Base-by-base conservation (phyloP, 1,284 basidiomycete genomes). In the Rhodotorula sp. region DNA sequence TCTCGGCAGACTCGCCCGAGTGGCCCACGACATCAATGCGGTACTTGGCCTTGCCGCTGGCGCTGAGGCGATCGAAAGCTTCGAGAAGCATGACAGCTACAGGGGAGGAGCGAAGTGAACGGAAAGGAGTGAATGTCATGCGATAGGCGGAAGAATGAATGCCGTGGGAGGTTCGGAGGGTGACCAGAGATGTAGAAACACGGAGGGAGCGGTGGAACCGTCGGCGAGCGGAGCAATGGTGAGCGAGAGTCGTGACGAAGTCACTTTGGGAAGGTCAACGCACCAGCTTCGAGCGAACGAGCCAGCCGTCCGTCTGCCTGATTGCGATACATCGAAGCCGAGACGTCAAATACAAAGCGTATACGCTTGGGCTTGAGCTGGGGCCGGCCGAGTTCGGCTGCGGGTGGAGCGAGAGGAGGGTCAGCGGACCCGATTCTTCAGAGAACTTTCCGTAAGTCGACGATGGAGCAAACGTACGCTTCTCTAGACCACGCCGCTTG, bases 301-400 rank as follows among this genome's bases (percentile, higher is more conserved):
- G 67, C 53, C 1, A 72, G 51, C 0, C 73, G 58, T 2, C 73
- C 73, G 36, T 72, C 71, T n/a, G 47, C 62, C 39, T 72, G 67
- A 27, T 74, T 72, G 7, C 73, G 70, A 52, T 74, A 74, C 67
- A 74, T 62, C n/a, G 65, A 68, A 1, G 71, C 73, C 3, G 59
- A 77, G 2, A 78, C 67, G 70, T 81, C 80, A 24, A 81, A 72
- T 1, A 81, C 76, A 63, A 81, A 77, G 2, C 81, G 73, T 56
- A 81, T 79, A 2, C 81, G 75, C 63, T 81, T 81, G 1, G 81
- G 81, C 69, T 81, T 81, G 44, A 79, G 70, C 61, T 80, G 79
- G 20, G 71, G 73, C 8, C 56, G 60, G 1, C 73, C 73, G 5
- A 70, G 29, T 17, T 74, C 72, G 34, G 72, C 68, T 70, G 54